Conservation (phyloP, 257 asterid genomes). For the Paulownia fortunei region DNA sequence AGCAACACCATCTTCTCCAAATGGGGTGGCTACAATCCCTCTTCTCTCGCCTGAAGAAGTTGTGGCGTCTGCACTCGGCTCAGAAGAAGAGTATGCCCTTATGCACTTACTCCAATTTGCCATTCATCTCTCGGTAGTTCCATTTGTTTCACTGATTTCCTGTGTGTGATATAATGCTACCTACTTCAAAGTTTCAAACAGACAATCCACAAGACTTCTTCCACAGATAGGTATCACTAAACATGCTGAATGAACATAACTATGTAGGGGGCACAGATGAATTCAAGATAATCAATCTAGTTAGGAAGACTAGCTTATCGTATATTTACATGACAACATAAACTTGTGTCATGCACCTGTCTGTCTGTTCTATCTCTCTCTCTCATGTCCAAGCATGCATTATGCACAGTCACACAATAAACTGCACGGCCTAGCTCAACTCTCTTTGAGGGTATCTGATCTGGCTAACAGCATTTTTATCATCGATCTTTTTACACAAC, state of each 20-base stretch:
- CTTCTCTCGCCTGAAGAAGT: slow-evolving; percentile 71
- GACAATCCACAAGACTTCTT: background rate
- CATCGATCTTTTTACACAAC: background rate
- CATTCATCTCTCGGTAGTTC: background rate
- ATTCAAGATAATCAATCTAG: background rate
- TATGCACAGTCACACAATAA: background rate
- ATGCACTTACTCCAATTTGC: background rate
- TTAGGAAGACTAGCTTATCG: background rate
- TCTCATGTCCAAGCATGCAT: background rate
- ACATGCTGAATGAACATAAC: background rate
- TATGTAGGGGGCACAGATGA: background rate
- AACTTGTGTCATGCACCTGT: background rate
- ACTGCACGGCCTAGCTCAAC: background rate
- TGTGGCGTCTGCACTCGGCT: slow-evolving; percentile 68
- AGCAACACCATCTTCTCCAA: slow-evolving; percentile 45
- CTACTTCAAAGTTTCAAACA: background rate
- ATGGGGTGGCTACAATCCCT: slow-evolving; percentile 89
- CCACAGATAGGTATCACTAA: background rate
- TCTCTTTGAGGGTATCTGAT: background rate
- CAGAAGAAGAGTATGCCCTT: slow-evolving; percentile 61
- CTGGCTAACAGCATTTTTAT: background rate
- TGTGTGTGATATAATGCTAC: background rate
- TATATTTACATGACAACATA: background rate
- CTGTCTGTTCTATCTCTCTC: slow-evolving; percentile 2
- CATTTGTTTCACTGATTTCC: slow-evolving; percentile 1